These are phyloP conservation scores for Xylaria multiplex DNA, from an alignment of 2,329 filamentous ascomycete genomes.

Conservation along the genomic window DNA sequence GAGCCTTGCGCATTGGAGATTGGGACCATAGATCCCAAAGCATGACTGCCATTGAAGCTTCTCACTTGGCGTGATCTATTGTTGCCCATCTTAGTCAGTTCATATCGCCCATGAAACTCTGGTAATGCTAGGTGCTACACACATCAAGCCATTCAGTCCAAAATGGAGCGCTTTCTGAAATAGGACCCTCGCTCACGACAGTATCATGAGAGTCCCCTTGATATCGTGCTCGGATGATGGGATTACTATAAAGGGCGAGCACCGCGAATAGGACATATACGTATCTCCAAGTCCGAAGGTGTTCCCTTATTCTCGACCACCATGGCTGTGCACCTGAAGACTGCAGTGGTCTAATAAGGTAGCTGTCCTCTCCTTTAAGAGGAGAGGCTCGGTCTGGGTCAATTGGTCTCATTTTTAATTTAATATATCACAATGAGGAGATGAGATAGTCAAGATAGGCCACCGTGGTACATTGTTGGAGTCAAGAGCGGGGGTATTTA, in stretches of 20 bases:
- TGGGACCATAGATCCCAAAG: constrained; percentile 43
- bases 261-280: constrained; percentile 22
- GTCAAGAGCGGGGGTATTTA: constrained; percentile 19
- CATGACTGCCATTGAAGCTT: constrained; percentile 58
- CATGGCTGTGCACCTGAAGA: constrained; percentile 15
- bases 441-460: background rate
- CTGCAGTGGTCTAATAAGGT: background rate
- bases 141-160: constrained; percentile 37
- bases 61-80: constrained; percentile 56
- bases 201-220: background rate
- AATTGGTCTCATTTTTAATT: constrained; percentile 21
- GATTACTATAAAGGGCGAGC: constrained; percentile 13
- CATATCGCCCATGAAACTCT: background rate
- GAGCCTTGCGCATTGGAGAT: constrained; percentile 55
- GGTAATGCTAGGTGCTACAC: constrained; percentile 1
- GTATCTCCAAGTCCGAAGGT: constrained; percentile 21
- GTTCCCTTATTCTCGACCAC: background rate
- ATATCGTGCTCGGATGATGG: constrained; percentile 1
- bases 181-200: background rate
- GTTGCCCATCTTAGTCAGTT: constrained; percentile 14
- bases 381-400: background rate
- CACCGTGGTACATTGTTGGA: background rate
- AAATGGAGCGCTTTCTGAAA: constrained; percentile 5
- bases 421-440: background rate
- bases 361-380: background rate